Conservation (phyloP, 192 early-diverging fungal species). For the Backusella circina region DNA sequence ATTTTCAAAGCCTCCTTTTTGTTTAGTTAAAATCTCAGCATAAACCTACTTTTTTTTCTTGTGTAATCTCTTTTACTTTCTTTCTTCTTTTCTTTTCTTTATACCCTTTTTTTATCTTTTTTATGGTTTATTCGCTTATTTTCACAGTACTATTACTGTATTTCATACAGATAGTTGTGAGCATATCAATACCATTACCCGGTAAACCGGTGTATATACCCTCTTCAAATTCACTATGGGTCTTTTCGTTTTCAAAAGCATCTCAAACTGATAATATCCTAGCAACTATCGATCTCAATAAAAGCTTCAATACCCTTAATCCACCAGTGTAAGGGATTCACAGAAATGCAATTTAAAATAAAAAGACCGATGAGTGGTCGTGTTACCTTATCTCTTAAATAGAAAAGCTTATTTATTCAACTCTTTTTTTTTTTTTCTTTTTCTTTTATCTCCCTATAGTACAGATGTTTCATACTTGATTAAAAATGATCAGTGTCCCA, state of each 20-base stretch:
- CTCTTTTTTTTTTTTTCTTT: background rate
- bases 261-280: background rate
- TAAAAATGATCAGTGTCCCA: background rate
- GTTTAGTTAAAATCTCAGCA: background rate
- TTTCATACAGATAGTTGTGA: background rate
- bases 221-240: background rate
- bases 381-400: background rate
- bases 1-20: background rate
- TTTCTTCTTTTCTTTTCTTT: background rate
- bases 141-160: background rate
- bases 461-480: background rate
- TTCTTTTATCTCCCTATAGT: background rate
- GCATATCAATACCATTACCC: background rate
- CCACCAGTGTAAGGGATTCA: conserved; percentile 5
- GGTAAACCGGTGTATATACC: conserved; percentile 5
- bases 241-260: conserved; percentile 7
- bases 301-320: background rate
- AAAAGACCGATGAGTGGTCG: background rate
- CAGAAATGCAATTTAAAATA: background rate
- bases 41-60: background rate
- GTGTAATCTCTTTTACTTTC: background rate
- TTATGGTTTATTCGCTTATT: background rate
- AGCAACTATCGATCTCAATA: background rate
- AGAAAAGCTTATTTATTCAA: background rate
- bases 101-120: background rate